Conservation (phyloP, 371 early-diverging fungal genomes). For the Dipsacomyces acuminosporus region DNA sequence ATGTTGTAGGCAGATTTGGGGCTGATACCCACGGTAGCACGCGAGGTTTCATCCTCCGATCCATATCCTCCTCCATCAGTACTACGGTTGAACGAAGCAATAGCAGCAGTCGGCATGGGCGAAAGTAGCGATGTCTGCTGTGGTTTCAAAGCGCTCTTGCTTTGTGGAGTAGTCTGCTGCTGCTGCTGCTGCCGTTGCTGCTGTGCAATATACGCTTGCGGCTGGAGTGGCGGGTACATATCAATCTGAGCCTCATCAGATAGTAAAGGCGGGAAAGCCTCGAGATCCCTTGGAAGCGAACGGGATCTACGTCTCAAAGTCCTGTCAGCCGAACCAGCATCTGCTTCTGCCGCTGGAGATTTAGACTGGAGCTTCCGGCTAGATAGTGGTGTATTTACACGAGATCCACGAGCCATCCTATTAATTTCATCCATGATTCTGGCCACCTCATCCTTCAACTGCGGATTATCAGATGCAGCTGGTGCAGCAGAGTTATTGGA, state of each 20-base stretch:
- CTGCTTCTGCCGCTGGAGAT: neutral
- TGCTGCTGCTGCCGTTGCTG: neutral
- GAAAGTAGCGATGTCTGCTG: too few species aligned
- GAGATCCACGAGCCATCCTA: constrained; percentile 1
- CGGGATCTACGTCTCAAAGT: too few species aligned
- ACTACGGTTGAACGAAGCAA: too few species aligned
- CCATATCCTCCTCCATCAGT: constrained; percentile 5
- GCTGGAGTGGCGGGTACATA: neutral
- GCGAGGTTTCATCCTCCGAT: constrained; percentile 23
- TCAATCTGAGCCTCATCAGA: too few species aligned
- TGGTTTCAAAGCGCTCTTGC: too few species aligned
- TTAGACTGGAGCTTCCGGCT: neutral
- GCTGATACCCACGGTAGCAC: constrained; percentile 14
- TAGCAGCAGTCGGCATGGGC: too few species aligned
- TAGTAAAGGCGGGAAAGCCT: too few species aligned
- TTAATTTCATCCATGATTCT: constrained; percentile 18
- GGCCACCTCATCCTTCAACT: constrained; percentile 4
- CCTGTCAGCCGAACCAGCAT: too few species aligned
- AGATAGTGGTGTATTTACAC: neutral
- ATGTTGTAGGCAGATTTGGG: constrained; percentile 12
- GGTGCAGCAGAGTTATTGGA: too few species aligned
- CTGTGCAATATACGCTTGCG: neutral
- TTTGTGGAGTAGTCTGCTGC: neutral
- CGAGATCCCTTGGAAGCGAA: too few species aligned
- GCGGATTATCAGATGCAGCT: neutral